Evolutionary conservation across 208 protist genomes (phyloP), one percentile per base, ranked within the genome.

Genomic region (Strigomonas culicis): DNA sequence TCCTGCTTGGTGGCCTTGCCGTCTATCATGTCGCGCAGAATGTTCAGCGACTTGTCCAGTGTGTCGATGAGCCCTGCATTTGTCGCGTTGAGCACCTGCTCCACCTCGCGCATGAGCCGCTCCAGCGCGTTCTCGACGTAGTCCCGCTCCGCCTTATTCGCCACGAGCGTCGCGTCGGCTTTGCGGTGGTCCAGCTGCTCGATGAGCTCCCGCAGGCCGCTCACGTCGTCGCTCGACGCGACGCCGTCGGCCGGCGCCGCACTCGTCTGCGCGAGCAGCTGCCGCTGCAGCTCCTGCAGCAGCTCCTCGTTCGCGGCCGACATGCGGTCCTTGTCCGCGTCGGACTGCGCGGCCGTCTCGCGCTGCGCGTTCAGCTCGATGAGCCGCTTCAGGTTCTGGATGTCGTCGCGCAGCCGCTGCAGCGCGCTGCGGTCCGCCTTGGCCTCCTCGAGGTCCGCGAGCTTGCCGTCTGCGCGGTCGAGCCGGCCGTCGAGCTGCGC

Each of bases 111-210:
- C 87, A 93, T 96, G 27, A 96, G 72, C 25, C 86, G 81, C 80
- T 96, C 90, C 59, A 96, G 79, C 36, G 90, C 86, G 58, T 96
- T 96, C 70, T 96, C 87, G 1, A 96, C 90, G 66, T 94, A 96
- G 68, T 96, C 90, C 24, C 90, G 86, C 63, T 96, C 90, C 13
- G 90, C 90, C 76, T 96, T 96, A 74, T 94, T 94, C 2, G 90
- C 90, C 21, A 96, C 90, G 36, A 94, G 79, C 43, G 79, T 82
- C 22, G 85, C 80, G 53, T 96, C 90, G 0, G 90, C 90, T 77
- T 96, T 96, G 72, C 84, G 77, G 61, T 86, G 80, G 52, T 96
- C 84, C 8, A 96, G 74, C 53, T 86, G 76, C 43, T 93, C 81
- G 17, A 95, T 53, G 39, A 82, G 74, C 25, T 86, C 82, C 32